Conservation (phyloP, 1,139 yeast species). For the Wickerhamomyces sp. region DNA sequence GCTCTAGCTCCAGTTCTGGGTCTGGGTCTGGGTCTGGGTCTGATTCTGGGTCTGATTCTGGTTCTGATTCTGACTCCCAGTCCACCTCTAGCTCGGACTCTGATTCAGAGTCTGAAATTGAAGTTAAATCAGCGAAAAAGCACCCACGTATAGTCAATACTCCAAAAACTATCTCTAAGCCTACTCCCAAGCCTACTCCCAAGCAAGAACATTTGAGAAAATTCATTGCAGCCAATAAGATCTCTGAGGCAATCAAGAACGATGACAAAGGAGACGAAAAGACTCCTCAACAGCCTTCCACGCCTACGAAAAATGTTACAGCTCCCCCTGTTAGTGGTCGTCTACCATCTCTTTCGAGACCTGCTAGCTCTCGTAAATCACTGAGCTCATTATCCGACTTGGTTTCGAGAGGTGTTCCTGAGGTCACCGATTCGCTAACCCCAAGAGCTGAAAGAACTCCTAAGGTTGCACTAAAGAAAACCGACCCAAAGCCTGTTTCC, state of each 20-base stretch:
- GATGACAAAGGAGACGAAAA: slow-evolving; percentile 3
- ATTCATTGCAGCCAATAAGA: slow-evolving; percentile 7
- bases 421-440: slow-evolving; percentile 43
- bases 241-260: slow-evolving; percentile 4
- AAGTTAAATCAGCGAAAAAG: slow-evolving; percentile 19
- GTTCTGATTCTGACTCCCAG: slow-evolving; percentile 15
- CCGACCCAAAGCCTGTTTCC: background rate
- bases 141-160: slow-evolving; percentile 35
- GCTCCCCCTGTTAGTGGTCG: background rate
- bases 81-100: slow-evolving; percentile 4
- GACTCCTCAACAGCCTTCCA: slow-evolving; percentile 10
- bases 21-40: slow-evolving; percentile 11
- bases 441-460: slow-evolving; percentile 17
- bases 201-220: slow-evolving; percentile 1
- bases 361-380: slow-evolving; percentile 29
- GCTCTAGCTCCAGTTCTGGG: slow-evolving; percentile 12
- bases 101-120: slow-evolving; percentile 19
- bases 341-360: slow-evolving; percentile 1
- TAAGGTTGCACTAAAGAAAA: slow-evolving; percentile 4
- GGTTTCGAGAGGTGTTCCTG: slow-evolving; percentile 58
- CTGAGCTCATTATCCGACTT: slow-evolving; percentile 55
- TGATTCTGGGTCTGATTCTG: slow-evolving; percentile 7
- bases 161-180: slow-evolving; percentile 28
- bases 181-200: slow-evolving; percentile 12
- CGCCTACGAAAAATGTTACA: slow-evolving; percentile 7